Evolutionary conservation across 768 basidiomycete species (phyloP), one percentile per base, ranked within the genome.

Genomic region (Pisolithus marmoratus): DNA sequence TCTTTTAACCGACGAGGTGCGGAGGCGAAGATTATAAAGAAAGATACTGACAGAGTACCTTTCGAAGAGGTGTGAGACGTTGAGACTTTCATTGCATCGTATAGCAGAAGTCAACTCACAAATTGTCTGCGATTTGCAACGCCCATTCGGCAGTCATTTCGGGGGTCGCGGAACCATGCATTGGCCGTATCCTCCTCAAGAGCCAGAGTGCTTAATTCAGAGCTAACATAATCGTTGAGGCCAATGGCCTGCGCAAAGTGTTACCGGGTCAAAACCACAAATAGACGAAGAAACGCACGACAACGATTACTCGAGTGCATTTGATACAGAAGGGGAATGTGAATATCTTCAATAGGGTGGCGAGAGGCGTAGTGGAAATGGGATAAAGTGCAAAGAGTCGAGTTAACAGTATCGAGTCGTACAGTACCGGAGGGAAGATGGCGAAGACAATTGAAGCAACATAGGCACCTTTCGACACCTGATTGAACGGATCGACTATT

Each of bases 371-470:
- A 2, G 43, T 37, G 3, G 48, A 49, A 0, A 58, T 55, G 2
- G 72, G 72, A 48, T 66, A 73, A 5, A 74, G 65, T 2, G 69
- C 68, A 31, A 66, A 53, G 5, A 74, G 63, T 0, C 73, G 64
- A 50, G 71, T 59, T 24, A 72, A 37, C 8, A 74, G 64, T 38
- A 74, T 67, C 12, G 62, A 66, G 52, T 74, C 72, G 20, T 72
- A 63, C 41, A 73, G 57, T 2, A 71, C 42, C 9, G 72, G 72
- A 1, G 68, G 63, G 44, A 66, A 54, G 6, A 65, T 52, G 15
- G 60, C 52, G 37, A 74, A 47, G 0, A 53, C 43, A 9, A 62
- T 59, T 44, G 58, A 59, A 1, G 59, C 58, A 3, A 63, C 58
- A 24, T 59, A 57, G n/a, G 62, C 41, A 6, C 50, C 44, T 22